phyloP scores from a whole-genome alignment of 192 early-diverging fungal genomes.

The Podila clonocystis region DNA sequence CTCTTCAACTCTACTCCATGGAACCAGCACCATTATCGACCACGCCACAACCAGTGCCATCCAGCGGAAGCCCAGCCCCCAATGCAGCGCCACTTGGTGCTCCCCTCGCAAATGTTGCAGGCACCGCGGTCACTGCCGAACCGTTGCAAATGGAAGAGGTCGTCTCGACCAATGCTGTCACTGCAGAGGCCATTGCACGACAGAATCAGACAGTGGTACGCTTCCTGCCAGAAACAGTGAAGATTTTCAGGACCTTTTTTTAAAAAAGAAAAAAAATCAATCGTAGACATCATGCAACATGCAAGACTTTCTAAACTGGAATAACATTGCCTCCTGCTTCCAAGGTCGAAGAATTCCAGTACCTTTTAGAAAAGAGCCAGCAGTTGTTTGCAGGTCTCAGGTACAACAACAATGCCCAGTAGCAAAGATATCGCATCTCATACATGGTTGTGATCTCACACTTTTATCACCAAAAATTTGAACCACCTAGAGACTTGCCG shows the following conservation, averaged over 20 bases:
- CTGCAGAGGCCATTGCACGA: slow-evolving; percentile 41
- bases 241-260: neutral
- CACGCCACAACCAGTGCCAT: neutral
- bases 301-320: neutral
- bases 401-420: slow-evolving; percentile 48
- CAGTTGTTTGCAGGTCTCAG: slow-evolving; percentile 94
- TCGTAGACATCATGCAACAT: too few relatives aligned
- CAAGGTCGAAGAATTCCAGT: slow-evolving; percentile 88
- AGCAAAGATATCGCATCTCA: too few relatives aligned
- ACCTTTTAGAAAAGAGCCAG: slow-evolving; percentile 96
- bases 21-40: neutral
- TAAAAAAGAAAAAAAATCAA: too few relatives aligned
- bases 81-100: neutral
- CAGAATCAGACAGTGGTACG: slow-evolving; percentile 50
- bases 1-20: neutral
- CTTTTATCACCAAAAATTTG: neutral
- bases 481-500: slow-evolving; percentile 76
- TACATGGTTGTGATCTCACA: too few relatives aligned
- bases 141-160: slow-evolving; percentile 40
- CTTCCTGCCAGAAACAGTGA: too few relatives aligned
- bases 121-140: slow-evolving; percentile 3
- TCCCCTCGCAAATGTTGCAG: neutral
- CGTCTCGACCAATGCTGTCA: slow-evolving; percentile 44
- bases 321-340: neutral
- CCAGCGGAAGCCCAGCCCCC: neutral